These are phyloP conservation scores for Geotrichum aggregatum DNA, from an alignment of 1,139 yeast species.

Conservation along the genomic window DNA sequence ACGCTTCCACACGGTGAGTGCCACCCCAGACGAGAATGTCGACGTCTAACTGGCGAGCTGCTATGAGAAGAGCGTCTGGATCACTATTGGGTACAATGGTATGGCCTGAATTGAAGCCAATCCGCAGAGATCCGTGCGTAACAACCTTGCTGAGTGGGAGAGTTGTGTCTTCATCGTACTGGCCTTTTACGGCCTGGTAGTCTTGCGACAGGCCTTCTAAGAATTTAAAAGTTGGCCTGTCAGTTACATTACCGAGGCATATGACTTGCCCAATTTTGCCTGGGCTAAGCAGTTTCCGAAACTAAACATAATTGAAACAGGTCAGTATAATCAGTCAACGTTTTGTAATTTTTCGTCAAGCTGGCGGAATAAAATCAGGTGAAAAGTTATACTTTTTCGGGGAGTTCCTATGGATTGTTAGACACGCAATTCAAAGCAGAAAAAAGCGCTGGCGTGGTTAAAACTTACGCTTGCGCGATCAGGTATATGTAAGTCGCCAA, in stretches of 20 bases:
- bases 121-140: slow-evolving; percentile 62
- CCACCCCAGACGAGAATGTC: slow-evolving; percentile 97
- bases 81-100: slow-evolving; percentile 81
- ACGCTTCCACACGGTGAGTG: slow-evolving; percentile 87
- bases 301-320: slow-evolving; percentile 41
- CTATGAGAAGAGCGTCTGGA: slow-evolving; percentile 73
- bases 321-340: not conserved
- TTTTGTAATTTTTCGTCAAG: not conserved
- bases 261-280: slow-evolving; percentile 81
- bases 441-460: not conserved
- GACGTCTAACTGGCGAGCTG: slow-evolving; percentile 88
- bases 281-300: slow-evolving; percentile 69
- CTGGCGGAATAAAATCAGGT: not conserved
- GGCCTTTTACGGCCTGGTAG: slow-evolving; percentile 77
- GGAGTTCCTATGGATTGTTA: slow-evolving; percentile 39
- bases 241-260: slow-evolving; percentile 82
- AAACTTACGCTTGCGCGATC: slow-evolving; percentile 61
- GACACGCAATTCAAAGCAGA: slow-evolving; percentile 16
- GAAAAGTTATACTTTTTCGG: slow-evolving; percentile 37
- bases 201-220: slow-evolving; percentile 66
- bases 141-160: slow-evolving; percentile 66
- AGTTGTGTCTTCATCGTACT: slow-evolving; percentile 46
- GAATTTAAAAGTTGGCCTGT: slow-evolving; percentile 57
- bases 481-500: slow-evolving; percentile 88
- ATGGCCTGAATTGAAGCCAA: slow-evolving; percentile 84